phyloP scores from a whole-genome alignment of 306 rosid species.

The Quercus engelmannii region DNA sequence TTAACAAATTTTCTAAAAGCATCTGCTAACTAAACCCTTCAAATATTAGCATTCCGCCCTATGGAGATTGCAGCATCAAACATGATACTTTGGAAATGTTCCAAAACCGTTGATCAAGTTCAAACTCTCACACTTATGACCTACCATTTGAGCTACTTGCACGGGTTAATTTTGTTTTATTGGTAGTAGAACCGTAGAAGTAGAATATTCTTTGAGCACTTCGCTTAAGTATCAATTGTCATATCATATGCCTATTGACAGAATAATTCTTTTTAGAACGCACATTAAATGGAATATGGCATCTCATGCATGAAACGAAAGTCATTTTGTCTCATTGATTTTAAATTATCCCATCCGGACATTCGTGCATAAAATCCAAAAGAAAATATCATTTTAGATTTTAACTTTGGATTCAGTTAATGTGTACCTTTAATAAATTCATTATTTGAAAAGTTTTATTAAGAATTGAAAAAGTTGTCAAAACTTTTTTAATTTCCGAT shows the following conservation, averaged over 20 bases:
- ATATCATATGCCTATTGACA: background rate
- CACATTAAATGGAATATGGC: background rate
- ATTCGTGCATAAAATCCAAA: no score
- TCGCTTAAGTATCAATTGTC: background rate
- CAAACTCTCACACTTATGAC: background rate
- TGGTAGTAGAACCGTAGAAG: background rate
- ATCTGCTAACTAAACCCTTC: no score
- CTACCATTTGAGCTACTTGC: background rate
- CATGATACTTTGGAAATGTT: background rate
- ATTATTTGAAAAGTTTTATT: no score
- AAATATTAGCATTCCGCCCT: no score
- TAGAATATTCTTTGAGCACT: background rate
- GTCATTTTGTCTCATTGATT: no score
- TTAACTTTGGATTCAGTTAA: no score
- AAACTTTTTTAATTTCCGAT: no score
- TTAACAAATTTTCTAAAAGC: rapidly evolving
- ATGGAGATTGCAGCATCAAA: background rate
- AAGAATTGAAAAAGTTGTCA: no score
- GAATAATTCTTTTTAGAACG: background rate
- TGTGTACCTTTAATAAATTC: no score
- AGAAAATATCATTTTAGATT: no score
- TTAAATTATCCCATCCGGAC: no score
- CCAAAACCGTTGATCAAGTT: background rate
- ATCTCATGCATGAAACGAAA: no score
- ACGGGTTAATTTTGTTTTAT: background rate